phyloP scores from a whole-genome alignment of 2,329 filamentous ascomycete species.

The Ciborinia camelliae region DNA sequence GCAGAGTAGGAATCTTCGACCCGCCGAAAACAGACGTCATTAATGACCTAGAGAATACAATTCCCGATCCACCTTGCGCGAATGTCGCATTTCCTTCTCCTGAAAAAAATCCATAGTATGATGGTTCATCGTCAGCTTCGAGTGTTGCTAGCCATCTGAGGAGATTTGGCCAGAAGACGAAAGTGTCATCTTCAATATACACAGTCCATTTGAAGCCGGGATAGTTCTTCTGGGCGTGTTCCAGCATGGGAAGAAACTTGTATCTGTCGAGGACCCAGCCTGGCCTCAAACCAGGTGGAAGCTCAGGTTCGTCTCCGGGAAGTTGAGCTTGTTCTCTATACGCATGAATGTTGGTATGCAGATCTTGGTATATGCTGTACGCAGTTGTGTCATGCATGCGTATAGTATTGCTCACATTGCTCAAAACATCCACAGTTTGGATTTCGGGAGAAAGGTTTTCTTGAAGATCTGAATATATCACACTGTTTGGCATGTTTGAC shows the following conservation, averaged over 20 bases:
- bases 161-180: conserved; percentile 17
- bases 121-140: conserved; percentile 10
- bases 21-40: conserved; percentile 20
- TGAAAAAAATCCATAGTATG: conserved; percentile 17
- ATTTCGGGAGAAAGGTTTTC: not conserved
- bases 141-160: conserved; percentile 13
- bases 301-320: conserved; percentile 19
- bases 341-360: conserved; percentile 2
- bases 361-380: conserved; percentile 9
- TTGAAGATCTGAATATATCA: conserved; percentile 9
- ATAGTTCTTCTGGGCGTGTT: conserved; percentile 10
- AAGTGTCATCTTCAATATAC: conserved; percentile 24
- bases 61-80: conserved; percentile 21
- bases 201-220: conserved; percentile 21
- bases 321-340: conserved; percentile 19
- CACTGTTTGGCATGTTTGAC: not conserved
- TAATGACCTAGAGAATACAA: conserved; percentile 19
- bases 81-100: conserved; percentile 18
- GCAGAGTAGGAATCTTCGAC: not conserved
- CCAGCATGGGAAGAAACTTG: conserved; percentile 23
- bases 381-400: conserved; percentile 11
- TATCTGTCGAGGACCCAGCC: conserved; percentile 22
- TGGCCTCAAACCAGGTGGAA: not conserved
- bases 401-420: conserved; percentile 16
- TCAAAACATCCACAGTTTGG: conserved; percentile 12